Evolutionary conservation across 1,284 basidiomycete genomes (phyloP), one percentile per base, ranked within the genome.

Genomic region (Neonothopanus nambi): DNA sequence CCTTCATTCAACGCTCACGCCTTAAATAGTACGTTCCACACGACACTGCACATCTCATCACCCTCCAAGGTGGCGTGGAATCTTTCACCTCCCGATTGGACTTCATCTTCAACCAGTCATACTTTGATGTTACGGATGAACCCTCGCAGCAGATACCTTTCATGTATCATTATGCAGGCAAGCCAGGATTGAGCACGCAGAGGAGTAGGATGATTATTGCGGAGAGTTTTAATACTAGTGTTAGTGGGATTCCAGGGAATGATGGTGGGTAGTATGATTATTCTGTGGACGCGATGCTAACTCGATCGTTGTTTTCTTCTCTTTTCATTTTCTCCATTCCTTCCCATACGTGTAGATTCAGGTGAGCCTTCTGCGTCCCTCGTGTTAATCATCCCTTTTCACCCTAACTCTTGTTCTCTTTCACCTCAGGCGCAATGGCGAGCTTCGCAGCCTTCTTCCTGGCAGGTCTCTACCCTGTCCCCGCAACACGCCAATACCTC

Each of bases 151-250:
- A 83, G 56, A 83, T 83, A 56, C 81, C 82, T 0, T 82, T 77
- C 67, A 84, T 85, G 82, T 84, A 83, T 62, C 82, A 85, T 65
- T 84, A 85, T 61, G 82, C 78, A 1, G 76, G 82, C 60, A 65
- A 68, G 3, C 82, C 82, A 0, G 82, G 80, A 0, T 63, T 78
- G 18, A 85, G 57, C 36, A 56, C 57, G 4, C 47, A 50, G 38
- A 42, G 49, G 15, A 28, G 51, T 12, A 30, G 57, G 13, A 28
- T 37, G 24, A 33, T 52, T 12, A 56, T 58, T 8, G 49, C 57
- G 8, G 38, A 53, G 33, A 40, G 39, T 21, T 58, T 58, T 37
- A 58, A 58, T 26, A 58, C 57, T 5, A 52, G 46, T 15, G 46
- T 55, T 15, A 50, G 37, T 40, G 57, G 57, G 5, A 39, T 58